Evolutionary conservation across 176 grass and related monocot species (phyloP).

Genomic region (Zoysia pacifica): DNA sequence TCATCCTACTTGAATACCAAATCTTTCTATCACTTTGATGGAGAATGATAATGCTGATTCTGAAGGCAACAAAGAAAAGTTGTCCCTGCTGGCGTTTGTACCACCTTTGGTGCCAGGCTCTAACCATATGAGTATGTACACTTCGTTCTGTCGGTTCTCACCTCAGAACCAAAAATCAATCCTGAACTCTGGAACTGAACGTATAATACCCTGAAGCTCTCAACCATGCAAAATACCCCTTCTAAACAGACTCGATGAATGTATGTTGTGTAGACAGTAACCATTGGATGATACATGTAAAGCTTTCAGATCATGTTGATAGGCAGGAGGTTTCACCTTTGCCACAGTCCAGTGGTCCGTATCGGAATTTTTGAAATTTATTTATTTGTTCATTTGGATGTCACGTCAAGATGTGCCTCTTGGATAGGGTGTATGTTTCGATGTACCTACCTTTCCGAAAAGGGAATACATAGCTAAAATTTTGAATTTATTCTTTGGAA

Average conservation of each 20-base stretch:
- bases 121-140: not conserved
- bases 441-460: slow-evolving; percentile 2
- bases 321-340: not conserved
- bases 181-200: not conserved
- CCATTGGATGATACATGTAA: not conserved
- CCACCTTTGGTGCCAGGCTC: too few species aligned
- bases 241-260: not conserved
- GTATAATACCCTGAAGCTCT: too few species aligned
- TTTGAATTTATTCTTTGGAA: slow-evolving; percentile 93
- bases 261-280: too few species aligned
- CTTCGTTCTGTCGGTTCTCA: not conserved
- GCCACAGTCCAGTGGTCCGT: not conserved
- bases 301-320: not conserved
- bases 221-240: too few species aligned
- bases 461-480: slow-evolving; percentile 60
- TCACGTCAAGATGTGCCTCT: not conserved
- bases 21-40: too few species aligned
- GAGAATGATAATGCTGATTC: too few species aligned
- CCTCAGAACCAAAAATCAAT: not conserved
- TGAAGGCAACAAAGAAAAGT: too few species aligned
- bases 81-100: too few species aligned
- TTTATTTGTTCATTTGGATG: not conserved
- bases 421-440: too few species aligned
- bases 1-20: too few species aligned
- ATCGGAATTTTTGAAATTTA: too few species aligned